These are phyloP conservation scores for Atalantia buxifolia DNA, from an alignment of 345 rosid genomes.

Conservation along the genomic window DNA sequence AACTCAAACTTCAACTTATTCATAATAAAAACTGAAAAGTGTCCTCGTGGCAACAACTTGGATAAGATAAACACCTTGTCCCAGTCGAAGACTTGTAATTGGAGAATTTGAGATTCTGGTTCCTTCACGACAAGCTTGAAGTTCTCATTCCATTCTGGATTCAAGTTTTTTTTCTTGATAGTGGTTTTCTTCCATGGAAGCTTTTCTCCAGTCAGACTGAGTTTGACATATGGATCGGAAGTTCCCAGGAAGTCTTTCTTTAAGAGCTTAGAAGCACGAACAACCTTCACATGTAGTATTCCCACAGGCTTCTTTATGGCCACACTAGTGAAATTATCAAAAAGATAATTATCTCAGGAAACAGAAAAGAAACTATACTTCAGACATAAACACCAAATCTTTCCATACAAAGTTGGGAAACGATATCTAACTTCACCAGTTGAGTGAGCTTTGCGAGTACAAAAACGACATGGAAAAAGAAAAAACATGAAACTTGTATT, in stretches of 20 bases:
- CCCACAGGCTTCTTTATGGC: slow-evolving; percentile 76
- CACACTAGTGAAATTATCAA: slow-evolving; percentile 28
- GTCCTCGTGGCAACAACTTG: neutral
- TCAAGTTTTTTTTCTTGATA: slow-evolving; percentile 64
- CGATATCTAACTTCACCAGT: neutral
- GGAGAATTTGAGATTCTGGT: slow-evolving; percentile 58
- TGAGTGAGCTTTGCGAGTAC: neutral
- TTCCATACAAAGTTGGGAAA: neutral
- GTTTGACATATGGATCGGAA: slow-evolving; percentile 74
- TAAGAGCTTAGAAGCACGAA: slow-evolving; percentile 56
- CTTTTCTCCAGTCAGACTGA: slow-evolving; percentile 57
- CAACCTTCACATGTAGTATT: slow-evolving; percentile 61
- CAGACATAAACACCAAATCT: neutral
- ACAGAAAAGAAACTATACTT: neutral
- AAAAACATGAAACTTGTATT: neutral
- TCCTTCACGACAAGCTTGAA: slow-evolving; percentile 71
- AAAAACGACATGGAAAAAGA: neutral
- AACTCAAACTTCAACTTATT: neutral
- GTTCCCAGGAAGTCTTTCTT: slow-evolving; percentile 67
- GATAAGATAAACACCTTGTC: slow-evolving; percentile 51
- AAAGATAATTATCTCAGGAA: neutral
- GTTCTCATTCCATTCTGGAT: slow-evolving; percentile 80
- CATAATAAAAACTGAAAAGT: neutral
- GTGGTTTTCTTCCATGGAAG: slow-evolving; percentile 71
- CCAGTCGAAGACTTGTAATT: slow-evolving; percentile 73